Base-by-base conservation (phyloP, 78 protist species). In the Diacronema lutheri region DNA sequence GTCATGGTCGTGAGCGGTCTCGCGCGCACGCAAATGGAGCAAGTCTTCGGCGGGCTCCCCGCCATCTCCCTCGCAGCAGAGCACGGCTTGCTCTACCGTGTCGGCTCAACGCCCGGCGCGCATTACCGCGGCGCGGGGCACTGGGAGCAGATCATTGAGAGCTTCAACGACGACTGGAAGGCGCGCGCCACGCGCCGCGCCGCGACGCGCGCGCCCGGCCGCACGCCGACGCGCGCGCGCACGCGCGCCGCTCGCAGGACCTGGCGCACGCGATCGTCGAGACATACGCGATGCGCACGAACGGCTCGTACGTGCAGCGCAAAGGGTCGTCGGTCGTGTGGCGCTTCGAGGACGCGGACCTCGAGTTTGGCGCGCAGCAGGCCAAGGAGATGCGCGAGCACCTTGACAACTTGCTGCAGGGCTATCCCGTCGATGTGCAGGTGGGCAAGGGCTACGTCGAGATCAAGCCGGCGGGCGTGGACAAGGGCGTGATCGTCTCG, bases 331-430 rank as follows among this genome's bases (percentile, higher is more conserved):
- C 88, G 4, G 68, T 91, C 64, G 77, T 85, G 12, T 91, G 94
- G 94, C 91, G 92, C 62, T 92, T 71, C 61, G 62, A 92, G n/a
- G 55, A 55, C n/a, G 90, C 94, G 0, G 96, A 93, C 82, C 88
- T 92, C n/a, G 94, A 93, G 55, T 93, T 91, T 81, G 92, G 93
- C 23, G 83, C 57, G 56, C 2, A 41, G 58, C 78, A 71, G 78
- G 78, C 78, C 20, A 29, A 35, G 16, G 78, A 71, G 78, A 55
- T 71, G 58, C 78, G 23, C 58, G 12, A 71, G 20, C 40, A 31
- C 44, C 73, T 65, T 1, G 44, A 35, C 29, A 13, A 56, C 29
- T 56, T 40, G 56, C 77, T 69, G 16, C 31, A 1, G 2, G 16
- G 40, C 55, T 20, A 13, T 14, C 77, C 77, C 5, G 77, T 69